These are phyloP conservation scores for Wickerhamomyces bisporus DNA, from an alignment of 805 yeast species.

Conservation along the genomic window DNA sequence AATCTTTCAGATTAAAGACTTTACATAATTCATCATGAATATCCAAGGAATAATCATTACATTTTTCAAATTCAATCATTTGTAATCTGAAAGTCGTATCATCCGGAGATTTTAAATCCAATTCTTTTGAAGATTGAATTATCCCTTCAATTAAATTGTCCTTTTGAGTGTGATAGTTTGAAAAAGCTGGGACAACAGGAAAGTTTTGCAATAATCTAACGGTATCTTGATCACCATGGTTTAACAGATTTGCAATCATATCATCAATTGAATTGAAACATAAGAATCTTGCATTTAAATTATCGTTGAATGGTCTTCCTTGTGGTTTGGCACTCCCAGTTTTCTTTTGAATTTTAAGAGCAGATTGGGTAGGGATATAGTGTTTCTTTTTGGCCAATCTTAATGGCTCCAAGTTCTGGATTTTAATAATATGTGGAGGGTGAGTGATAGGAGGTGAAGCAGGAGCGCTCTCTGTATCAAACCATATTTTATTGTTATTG, in stretches of 20 bases:
- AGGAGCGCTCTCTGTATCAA: background rate
- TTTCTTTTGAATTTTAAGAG: conserved; percentile 8
- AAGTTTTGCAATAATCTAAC: conserved; percentile 6
- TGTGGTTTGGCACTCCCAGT: conserved; percentile 12
- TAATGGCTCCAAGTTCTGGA: conserved; percentile 18
- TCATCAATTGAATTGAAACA: conserved; percentile 21
- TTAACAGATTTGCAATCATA: conserved; percentile 17
- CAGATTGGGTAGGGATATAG: conserved; percentile 8
- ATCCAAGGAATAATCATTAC: conserved; percentile 14
- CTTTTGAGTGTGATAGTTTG: background rate
- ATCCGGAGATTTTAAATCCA: conserved; percentile 12
- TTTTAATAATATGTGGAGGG: conserved; percentile 21
- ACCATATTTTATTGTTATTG: background rate
- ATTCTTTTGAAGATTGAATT: conserved; percentile 9
- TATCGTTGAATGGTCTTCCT: conserved; percentile 26
- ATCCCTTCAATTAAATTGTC: conserved; percentile 2
- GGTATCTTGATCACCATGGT: conserved; percentile 6
- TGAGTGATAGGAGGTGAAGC: background rate
- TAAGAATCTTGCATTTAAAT: conserved; percentile 22
- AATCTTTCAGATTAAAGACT: conserved; percentile 12
- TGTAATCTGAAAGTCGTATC: conserved; percentile 6
- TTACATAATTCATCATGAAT: conserved; percentile 17
- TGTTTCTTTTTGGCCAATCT: conserved; percentile 25
- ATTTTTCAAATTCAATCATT: conserved; percentile 18
- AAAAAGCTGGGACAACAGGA: background rate